phyloP scores from a whole-genome alignment of 2,329 filamentous ascomycete genomes.

The Coniochaeta ligniaria region DNA sequence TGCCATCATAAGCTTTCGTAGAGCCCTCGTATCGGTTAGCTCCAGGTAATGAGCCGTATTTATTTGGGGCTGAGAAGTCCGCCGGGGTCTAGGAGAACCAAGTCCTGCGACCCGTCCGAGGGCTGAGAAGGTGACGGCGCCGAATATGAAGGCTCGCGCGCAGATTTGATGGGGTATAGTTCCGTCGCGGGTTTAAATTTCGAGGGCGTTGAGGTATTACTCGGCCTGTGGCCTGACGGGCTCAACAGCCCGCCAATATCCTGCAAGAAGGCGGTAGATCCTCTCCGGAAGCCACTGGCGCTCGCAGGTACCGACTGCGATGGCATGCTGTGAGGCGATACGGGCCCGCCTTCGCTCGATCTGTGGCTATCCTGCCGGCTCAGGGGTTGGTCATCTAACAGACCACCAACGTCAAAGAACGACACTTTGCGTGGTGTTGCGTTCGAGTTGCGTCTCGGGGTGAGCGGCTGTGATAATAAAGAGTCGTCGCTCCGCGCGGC shows the following conservation, averaged over 20 bases:
- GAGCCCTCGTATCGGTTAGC: background rate
- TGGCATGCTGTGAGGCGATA: constrained; percentile 26
- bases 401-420: constrained; percentile 78
- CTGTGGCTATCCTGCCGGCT: constrained; percentile 32
- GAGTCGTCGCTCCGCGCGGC: constrained; percentile 31
- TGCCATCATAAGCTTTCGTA: background rate
- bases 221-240: constrained; percentile 25
- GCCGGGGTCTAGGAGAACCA: background rate
- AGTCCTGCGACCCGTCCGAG: background rate
- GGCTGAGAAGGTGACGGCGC: background rate
- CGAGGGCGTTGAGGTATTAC: background rate
- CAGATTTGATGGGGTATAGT: constrained; percentile 36
- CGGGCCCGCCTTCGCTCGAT: constrained; percentile 28
- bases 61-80: background rate
- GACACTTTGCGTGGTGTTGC: constrained; percentile 56
- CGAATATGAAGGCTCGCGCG: background rate
- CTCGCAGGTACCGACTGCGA: constrained; percentile 37
- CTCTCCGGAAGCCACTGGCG: constrained; percentile 38
- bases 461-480: constrained; percentile 25
- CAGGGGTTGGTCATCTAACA: constrained; percentile 43
- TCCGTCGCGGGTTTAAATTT: constrained; percentile 27
- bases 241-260: constrained; percentile 49
- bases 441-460: constrained; percentile 28
- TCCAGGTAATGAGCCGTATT: background rate
- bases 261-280: constrained; percentile 50